Evolutionary conservation across 805 yeast genomes (phyloP), one percentile per base, ranked within the genome.

Genomic region (Cyberlindnera saturnus): DNA sequence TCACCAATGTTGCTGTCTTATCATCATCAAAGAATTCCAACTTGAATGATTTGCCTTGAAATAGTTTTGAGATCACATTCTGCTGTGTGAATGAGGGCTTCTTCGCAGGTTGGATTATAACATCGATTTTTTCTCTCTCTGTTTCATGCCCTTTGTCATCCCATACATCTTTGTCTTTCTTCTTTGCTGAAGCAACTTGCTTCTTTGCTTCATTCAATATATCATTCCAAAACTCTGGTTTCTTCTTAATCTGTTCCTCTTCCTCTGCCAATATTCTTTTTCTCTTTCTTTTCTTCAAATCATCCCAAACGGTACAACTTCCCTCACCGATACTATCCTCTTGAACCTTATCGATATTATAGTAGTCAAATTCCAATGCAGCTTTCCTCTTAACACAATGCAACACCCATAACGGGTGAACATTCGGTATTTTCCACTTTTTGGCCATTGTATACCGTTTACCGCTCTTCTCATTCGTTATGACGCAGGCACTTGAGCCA

Each of bases 401-500:
- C 2, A 53, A 36, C 3, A 74, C 46, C 79, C 79, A 75, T 7
- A 56, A 40, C 1, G 74, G 71, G 34, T 64, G 63, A 3, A 72
- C 66, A 1, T 64, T 58, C 1, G 67, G 65, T 6, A 71, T 64
- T 7, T 56, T 53, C 74, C 76, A 69, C 37, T 57, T 60, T 18
- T 52, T 45, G 1, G 78, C 75, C 44, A 74, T 75, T 14, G 63
- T 63, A 52, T 67, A 79, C 40, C 86, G 53, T 44, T 67, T 72
- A 0, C 87, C 87, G 15, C 61, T 55, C 20, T 60, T 60, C 38
- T 71, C 77, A 26, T 77, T 67, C n/a, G 79, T 70, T 4, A 81
- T 66, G 1, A 81, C 61, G 45, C 73, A 66, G 3, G 67, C 51
- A 38, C 68, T 68, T 6, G 67, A 60, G 8, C 64, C 62, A 2